Evolutionary conservation across 352 stramenopile species (phyloP).

Genomic region (Pseudoperonospora humuli): DNA sequence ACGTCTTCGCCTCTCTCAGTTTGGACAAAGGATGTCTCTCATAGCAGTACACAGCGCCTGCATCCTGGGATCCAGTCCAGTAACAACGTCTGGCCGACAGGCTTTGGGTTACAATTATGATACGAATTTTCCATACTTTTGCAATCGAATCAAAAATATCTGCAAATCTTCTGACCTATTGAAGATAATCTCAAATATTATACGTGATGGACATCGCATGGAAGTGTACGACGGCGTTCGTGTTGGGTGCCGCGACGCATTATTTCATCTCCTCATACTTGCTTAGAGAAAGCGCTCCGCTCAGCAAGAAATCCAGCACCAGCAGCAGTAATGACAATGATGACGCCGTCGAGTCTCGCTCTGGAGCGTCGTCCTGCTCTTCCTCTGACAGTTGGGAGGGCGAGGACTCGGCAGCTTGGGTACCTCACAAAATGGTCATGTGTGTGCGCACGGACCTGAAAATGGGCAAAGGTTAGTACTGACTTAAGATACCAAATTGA

Average conservation of each 20-base stretch:
- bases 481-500: not conserved
- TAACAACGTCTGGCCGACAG: no score
- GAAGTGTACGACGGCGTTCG: constrained; percentile 73
- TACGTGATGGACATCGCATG: constrained; percentile 44
- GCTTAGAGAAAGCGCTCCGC: constrained; percentile 5
- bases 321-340: constrained; percentile 8
- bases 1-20: no score
- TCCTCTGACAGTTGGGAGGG: constrained; percentile 47
- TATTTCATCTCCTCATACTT: constrained; percentile 44
- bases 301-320: not conserved
- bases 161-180: not conserved
- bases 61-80: no score
- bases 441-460: constrained; percentile 92
- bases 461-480: constrained; percentile 92
- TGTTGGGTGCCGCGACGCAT: constrained; percentile 60
- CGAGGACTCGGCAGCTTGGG: constrained; percentile 45
- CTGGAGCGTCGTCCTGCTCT: constrained; percentile 11
- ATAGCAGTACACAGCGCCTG: no score
- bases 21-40: no score
- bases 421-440: constrained; percentile 91
- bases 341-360: constrained; percentile 1
- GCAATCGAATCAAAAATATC: not conserved
- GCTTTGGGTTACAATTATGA: no score
- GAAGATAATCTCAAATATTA: not conserved
- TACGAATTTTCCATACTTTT: no score